Conservation (phyloP, 2,329 filamentous ascomycete species). For the Microcera coccophila region DNA sequence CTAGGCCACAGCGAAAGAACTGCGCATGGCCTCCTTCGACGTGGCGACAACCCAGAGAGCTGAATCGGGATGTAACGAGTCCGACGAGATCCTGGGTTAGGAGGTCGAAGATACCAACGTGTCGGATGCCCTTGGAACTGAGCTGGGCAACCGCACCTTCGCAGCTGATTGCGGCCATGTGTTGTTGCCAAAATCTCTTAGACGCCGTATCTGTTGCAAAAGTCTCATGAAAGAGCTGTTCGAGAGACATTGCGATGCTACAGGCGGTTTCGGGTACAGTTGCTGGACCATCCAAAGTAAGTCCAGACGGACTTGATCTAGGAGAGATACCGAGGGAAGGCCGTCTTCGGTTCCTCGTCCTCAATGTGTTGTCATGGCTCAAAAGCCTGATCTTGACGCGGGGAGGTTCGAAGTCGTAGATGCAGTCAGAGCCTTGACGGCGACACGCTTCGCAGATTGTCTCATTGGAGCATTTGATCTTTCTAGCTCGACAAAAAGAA, state of each 20-base stretch:
- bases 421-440: constrained; percentile 35
- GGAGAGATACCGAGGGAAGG: constrained; percentile 25
- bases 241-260: constrained; percentile 29
- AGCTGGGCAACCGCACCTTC: constrained; percentile 16
- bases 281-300: constrained; percentile 18
- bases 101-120: constrained; percentile 27
- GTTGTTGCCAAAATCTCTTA: constrained; percentile 20
- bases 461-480: constrained; percentile 38
- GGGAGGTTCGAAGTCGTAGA: constrained; percentile 36
- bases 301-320: constrained; percentile 22
- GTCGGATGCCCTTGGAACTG: constrained; percentile 17
- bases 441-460: constrained; percentile 37
- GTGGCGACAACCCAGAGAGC: constrained; percentile 28
- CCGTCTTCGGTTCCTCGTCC: constrained; percentile 19
- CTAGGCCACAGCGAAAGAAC: constrained; percentile 28
- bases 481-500: constrained; percentile 36
- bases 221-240: constrained; percentile 30
- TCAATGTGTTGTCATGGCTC: constrained; percentile 24
- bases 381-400: constrained; percentile 28
- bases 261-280: constrained; percentile 17
- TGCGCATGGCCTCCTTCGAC: constrained; percentile 24
- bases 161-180: constrained; percentile 17
- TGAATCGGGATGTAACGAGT: constrained; percentile 28
- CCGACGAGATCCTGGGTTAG: constrained; percentile 31
- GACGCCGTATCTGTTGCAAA: constrained; percentile 16